phyloP scores from a whole-genome alignment of 768 basidiomycete species.

The Hericium erinaceus region DNA sequence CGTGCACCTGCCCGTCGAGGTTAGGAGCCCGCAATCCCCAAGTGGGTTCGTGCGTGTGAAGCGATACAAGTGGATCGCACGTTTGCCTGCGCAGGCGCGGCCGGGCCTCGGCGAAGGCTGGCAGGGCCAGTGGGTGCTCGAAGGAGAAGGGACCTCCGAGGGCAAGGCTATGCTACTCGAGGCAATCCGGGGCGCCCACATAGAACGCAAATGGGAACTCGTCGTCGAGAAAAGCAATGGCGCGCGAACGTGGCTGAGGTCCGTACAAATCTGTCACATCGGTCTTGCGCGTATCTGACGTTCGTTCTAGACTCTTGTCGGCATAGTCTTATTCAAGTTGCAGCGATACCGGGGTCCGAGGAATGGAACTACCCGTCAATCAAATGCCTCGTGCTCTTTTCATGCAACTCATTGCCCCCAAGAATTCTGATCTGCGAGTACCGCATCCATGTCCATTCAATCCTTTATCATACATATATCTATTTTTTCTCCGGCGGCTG shows the following conservation, averaged over 20 bases:
- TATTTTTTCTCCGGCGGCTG: too few relatives aligned
- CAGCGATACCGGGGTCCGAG: background rate
- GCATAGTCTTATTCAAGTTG: background rate
- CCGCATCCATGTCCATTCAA: too few relatives aligned
- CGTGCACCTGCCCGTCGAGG: slow-evolving; percentile 32
- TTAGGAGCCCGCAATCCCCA: slow-evolving; percentile 53
- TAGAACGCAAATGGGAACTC: slow-evolving; percentile 39
- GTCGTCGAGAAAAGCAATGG: slow-evolving; percentile 52
- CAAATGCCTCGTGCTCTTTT: too few relatives aligned
- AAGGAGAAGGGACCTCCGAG: slow-evolving; percentile 67
- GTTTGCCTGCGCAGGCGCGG: slow-evolving; percentile 23
- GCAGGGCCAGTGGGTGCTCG: slow-evolving; percentile 73
- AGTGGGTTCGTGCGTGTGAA: slow-evolving; percentile 50
- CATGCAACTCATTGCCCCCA: too few relatives aligned
- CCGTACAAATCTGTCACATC: background rate
- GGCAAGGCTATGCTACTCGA: slow-evolving; percentile 49
- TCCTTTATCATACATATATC: too few relatives aligned
- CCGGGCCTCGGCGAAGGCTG: slow-evolving; percentile 55
- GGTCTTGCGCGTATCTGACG: background rate
- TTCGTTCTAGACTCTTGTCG: background rate
- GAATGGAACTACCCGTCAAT: too few relatives aligned
- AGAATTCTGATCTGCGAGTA: too few relatives aligned
- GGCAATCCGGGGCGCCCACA: slow-evolving; percentile 34
- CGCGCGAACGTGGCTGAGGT: slow-evolving; percentile 60
- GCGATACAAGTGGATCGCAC: slow-evolving; percentile 60